phyloP scores from a whole-genome alignment of 176 grass and related monocot species.

The Secale cereale region DNA sequence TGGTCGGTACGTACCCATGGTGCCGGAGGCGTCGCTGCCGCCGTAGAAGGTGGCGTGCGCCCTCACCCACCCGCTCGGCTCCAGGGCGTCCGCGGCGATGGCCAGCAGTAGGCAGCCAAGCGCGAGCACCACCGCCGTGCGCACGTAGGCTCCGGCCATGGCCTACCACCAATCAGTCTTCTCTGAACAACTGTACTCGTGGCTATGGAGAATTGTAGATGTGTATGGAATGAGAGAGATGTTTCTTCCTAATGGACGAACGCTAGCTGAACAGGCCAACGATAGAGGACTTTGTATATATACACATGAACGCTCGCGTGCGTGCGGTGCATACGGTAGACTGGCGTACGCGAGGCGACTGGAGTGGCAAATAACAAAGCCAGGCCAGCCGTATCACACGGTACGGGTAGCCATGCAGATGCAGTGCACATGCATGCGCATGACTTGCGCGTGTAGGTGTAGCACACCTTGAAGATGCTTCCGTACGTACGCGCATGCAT shows the following conservation, averaged over 20 bases:
- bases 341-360: too few relatives aligned
- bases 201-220: background rate
- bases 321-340: too few relatives aligned
- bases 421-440: constrained; percentile 1
- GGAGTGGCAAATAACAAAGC: too few relatives aligned
- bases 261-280: background rate
- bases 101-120: background rate
- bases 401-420: background rate
- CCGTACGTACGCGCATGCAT: background rate
- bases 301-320: too few relatives aligned
- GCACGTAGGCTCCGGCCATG: constrained; percentile 10
- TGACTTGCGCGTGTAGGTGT: background rate
- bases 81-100: background rate
- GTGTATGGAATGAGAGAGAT: background rate
- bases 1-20: constrained; percentile 37
- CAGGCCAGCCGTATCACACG: background rate
- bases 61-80: constrained; percentile 2
- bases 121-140: background rate
- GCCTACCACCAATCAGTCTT: background rate
- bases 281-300: too few relatives aligned
- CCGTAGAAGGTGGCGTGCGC: constrained; percentile 58
- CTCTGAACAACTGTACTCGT: background rate
- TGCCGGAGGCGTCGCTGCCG: constrained; percentile 51
- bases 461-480: background rate
- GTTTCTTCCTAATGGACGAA: background rate